Percentiles rank a stretch among this genome's conserved stretches.
Evolutionary conservation across 129 eudicot species (phyloP).

Genomic region (Artemisia argyi): DNA sequence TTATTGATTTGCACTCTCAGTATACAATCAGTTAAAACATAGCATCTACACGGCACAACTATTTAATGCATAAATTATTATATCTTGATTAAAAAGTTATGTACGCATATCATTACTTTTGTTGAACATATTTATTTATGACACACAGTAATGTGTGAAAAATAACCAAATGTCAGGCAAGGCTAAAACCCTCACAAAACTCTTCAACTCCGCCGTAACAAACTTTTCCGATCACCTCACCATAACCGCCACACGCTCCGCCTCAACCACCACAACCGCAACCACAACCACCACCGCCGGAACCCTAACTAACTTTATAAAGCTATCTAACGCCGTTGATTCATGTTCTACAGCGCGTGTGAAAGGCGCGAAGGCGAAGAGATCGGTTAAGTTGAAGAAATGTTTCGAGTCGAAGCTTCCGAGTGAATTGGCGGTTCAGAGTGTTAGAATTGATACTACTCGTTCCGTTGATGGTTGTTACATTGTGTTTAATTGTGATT

Average conservation of each 20-base stretch:
- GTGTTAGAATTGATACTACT: conserved; percentile 29
- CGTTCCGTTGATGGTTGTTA: conserved; percentile 24
- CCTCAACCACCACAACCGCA: conserved; percentile 31
- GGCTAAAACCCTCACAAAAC: conserved; percentile 29
- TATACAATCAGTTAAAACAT: no score
- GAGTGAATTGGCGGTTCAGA: conserved; percentile 27
- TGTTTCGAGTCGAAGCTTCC: conserved; percentile 25
- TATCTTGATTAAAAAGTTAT: no score
- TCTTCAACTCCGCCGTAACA: conserved; percentile 26
- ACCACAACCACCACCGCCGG: conserved; percentile 6
- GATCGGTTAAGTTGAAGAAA: neutral
- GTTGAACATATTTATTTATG: no score
- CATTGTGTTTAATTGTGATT: neutral
- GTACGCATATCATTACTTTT: no score
- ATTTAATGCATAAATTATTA: no score
- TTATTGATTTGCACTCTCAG: no score
- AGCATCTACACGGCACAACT: no score
- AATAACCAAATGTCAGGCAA: conserved; percentile 31
- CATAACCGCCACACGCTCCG: conserved; percentile 25
- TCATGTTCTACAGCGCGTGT: conserved; percentile 1
- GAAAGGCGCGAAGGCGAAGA: conserved; percentile 4
- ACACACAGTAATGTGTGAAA: no score
- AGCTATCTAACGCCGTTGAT: conserved; percentile 17
- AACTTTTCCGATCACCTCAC: conserved; percentile 40
- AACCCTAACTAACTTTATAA: conserved; percentile 28